phyloP scores from a whole-genome alignment of 1,284 basidiomycete genomes.

The Ganoderma boninense region DNA sequence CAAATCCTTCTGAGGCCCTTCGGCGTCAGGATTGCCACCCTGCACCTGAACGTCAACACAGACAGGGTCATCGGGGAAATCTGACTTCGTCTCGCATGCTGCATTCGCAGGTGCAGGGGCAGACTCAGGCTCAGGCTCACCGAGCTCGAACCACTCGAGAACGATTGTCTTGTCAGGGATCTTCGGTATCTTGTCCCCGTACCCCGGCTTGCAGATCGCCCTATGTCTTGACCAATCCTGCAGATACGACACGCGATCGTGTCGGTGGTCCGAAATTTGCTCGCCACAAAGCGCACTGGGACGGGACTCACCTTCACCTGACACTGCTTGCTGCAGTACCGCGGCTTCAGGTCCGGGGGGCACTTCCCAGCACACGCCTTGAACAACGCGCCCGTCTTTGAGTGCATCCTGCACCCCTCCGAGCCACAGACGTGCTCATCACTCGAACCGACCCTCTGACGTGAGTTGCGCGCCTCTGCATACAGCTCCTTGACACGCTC shows the following conservation, averaged over 20 bases:
- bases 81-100: background rate
- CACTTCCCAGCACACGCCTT: background rate
- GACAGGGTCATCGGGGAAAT: background rate
- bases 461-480: slow-evolving; percentile 9
- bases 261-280: too few relatives aligned
- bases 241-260: background rate
- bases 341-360: background rate
- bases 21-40: background rate
- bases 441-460: too few relatives aligned
- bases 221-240: background rate
- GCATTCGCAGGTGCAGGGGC: background rate
- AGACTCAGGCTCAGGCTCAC: background rate
- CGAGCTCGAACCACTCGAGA: background rate
- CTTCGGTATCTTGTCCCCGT: background rate
- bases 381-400: background rate
- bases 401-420: background rate
- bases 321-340: slow-evolving; percentile 2
- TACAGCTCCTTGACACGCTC: slow-evolving; percentile 15
- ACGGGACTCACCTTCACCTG: slow-evolving; percentile 1
- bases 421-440: background rate
- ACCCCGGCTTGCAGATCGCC: background rate
- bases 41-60: background rate
- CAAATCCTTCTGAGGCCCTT: background rate
- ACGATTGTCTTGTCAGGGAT: background rate
- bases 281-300: too few relatives aligned